These are phyloP conservation scores for Podospora conica DNA, from an alignment of 495 filamentous ascomycete species.

Conservation along the genomic window DNA sequence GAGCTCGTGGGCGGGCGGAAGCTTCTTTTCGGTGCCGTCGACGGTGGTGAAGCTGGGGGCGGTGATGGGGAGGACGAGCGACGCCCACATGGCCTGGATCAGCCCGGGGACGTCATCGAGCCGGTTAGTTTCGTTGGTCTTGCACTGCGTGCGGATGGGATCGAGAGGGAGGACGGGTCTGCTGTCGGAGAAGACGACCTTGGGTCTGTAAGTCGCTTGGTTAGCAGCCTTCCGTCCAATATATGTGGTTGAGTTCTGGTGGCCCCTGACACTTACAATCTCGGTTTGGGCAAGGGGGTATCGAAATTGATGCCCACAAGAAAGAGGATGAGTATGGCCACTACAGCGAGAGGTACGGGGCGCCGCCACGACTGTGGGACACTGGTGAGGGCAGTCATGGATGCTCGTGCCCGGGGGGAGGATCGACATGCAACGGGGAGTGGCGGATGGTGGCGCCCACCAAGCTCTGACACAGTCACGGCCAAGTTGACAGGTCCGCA, in stretches of 20 bases:
- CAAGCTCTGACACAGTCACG: background rate
- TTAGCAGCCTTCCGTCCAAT: background rate
- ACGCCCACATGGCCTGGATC: constrained; percentile 23
- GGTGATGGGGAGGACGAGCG: constrained; percentile 24
- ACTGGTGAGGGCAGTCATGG: constrained; percentile 18
- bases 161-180: background rate
- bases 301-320: constrained; percentile 17
- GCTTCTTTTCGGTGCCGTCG: constrained; percentile 21
- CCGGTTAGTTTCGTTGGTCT: background rate
- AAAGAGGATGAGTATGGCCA: constrained; percentile 11
- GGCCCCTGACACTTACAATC: constrained; percentile 11
- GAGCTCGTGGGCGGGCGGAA: constrained; percentile 17
- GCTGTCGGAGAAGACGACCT: constrained; percentile 7
- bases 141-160: constrained; percentile 3
- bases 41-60: constrained; percentile 18
- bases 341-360: constrained; percentile 12
- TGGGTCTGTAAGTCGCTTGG: constrained; percentile 12
- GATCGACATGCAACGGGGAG: background rate
- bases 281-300: constrained; percentile 17
- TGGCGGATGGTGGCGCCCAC: background rate
- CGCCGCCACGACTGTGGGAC: constrained; percentile 25
- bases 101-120: constrained; percentile 17
- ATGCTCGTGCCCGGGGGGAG: background rate
- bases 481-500: background rate
- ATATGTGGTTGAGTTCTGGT: background rate